These are phyloP conservation scores for Russula ochroleuca DNA, from an alignment of 768 basidiomycete genomes.

Conservation along the genomic window DNA sequence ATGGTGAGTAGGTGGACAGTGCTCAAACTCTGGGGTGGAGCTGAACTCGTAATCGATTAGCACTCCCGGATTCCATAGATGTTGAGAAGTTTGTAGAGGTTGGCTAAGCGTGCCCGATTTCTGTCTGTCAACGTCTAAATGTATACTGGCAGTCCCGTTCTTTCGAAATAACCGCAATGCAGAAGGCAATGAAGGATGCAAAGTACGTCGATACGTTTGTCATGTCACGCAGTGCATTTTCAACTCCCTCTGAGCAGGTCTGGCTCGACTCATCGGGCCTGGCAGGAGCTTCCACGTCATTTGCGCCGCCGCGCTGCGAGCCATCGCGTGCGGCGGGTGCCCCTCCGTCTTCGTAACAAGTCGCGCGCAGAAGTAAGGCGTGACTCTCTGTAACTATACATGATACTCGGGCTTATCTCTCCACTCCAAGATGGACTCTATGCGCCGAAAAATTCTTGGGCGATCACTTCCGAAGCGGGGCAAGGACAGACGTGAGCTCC, in stretches of 20 bases:
- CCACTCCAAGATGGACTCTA: constrained; percentile 48
- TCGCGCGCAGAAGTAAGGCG: constrained; percentile 72
- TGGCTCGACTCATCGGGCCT: constrained; percentile 73
- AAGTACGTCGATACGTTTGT: constrained; percentile 43
- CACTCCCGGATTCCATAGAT: constrained; percentile 70
- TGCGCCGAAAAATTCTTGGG: constrained; percentile 39
- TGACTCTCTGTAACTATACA: not conserved
- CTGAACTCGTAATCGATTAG: constrained; percentile 36
- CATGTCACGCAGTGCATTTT: not conserved
- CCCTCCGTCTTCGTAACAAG: constrained; percentile 73
- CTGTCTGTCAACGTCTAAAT: constrained; percentile 4
- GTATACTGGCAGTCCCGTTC: constrained; percentile 58
- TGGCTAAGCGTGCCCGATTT: constrained; percentile 15
- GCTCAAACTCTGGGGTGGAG: not conserved
- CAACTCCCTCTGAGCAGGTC: constrained; percentile 40
- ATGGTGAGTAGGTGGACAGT: constrained; percentile 39
- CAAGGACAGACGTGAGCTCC: constrained; percentile 50
- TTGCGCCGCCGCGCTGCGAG: constrained; percentile 90
- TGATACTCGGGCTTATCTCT: not conserved
- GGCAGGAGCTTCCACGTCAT: constrained; percentile 91
- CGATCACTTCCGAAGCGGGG: constrained; percentile 60
- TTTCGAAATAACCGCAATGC: constrained; percentile 90
- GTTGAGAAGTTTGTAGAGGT: constrained; percentile 89
- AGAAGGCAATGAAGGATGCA: constrained; percentile 76
- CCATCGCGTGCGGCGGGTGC: constrained; percentile 90